Base-by-base conservation (phyloP, 1,139 yeast species). In the Debaryomycetaceae sp. region DNA sequence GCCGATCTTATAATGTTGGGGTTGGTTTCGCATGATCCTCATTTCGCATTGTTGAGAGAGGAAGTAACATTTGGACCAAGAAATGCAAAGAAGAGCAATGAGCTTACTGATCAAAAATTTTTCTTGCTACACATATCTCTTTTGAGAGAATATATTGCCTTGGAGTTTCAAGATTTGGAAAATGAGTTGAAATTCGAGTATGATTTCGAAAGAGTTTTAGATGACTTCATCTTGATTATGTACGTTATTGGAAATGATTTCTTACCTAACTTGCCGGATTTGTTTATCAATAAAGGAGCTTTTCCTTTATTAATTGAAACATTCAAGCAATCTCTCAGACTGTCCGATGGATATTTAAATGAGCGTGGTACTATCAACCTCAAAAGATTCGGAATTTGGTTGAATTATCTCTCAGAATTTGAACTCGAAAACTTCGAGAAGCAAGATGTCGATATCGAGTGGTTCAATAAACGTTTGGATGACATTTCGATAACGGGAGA, bases 1-100 rank as follows among this genome's bases (percentile, higher is more conserved):
- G 99, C 99, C 3, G 99, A 95, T 72, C 79, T 95, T 66, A 93
- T 95, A 64, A 90, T 95, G 80, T 78, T 95, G 65, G 98, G 98
- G n/a, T 75, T 95, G 45, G 96, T 93, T 2, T 86, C 96, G 24
- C 99, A 95, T 62, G 98, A 90, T 56, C 97, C 98, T 17, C 98
- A 95, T 66, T 90, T 93, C 68, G 89, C 97, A 7, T 72, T 95
- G 49, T 75, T 95, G 50, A 84, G 99, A 72, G 99, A 95, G 69
- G 99, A 95, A 67, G 99, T 95, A 23, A 79, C 82, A 0, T 95
- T 93, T 70, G 98, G 98, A 6, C 81, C 81, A 45, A 63, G 68
- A 36, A 65, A 70, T 39, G 56, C 65, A 27, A 60, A 64, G 39
- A 68, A 76, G 42, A 66, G 79, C 36, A 79, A 77, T 45, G 79